These are phyloP conservation scores for Paramecium primaurelia DNA, from an alignment of 73 alveolate species.

Conservation along the genomic window DNA sequence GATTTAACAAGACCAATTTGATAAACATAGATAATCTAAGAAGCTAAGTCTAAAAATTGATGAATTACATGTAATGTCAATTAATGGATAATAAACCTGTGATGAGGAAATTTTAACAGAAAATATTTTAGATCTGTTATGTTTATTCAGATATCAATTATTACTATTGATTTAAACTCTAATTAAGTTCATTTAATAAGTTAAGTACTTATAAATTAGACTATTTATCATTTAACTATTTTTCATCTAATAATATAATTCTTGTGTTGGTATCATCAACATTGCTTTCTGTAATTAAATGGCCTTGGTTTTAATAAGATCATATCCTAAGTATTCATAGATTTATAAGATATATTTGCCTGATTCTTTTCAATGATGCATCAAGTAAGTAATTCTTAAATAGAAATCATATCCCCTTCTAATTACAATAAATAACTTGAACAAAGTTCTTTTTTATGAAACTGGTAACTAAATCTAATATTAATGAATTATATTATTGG, in stretches of 20 bases:
- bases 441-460: neutral
- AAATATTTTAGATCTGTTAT: neutral
- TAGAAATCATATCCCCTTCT: neutral
- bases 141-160: neutral
- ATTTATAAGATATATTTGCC: neutral
- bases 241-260: neutral
- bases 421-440: neutral
- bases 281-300: neutral
- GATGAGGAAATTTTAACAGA: neutral
- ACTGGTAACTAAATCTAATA: conserved; percentile 19
- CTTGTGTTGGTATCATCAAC: neutral
- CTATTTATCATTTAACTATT: neutral
- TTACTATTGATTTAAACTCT: neutral
- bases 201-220: neutral
- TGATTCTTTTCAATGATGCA: neutral
- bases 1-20: neutral
- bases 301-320: neutral
- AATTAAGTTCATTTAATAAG: neutral
- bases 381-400: neutral
- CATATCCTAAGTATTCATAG: neutral
- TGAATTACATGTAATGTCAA: neutral
- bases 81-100: neutral
- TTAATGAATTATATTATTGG: neutral
- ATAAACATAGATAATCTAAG: neutral
- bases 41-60: conserved; percentile 4